Evolutionary conservation across 352 stramenopile genomes (phyloP), one percentile per base, ranked within the genome.

Genomic region (Globisporangium sylvaticum): DNA sequence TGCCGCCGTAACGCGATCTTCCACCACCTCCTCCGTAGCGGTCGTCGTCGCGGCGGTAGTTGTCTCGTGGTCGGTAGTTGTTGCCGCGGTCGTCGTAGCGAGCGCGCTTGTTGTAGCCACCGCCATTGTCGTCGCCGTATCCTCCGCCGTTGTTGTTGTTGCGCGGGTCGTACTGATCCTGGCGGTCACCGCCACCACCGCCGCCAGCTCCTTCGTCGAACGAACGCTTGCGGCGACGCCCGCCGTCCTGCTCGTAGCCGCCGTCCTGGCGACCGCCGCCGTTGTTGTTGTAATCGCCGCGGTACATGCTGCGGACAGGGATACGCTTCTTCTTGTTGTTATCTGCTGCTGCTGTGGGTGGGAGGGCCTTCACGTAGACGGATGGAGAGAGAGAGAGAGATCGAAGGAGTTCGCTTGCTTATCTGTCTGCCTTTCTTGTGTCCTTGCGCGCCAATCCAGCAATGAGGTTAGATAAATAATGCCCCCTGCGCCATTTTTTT

Each of bases 141-240:
- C 72, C 76, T 60, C 74, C 66, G 54, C 70, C 57, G 27, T 61
- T 64, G 52, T 58, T 59, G 48, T 68, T 55, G 34, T 61, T 50
- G n/a, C 63, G 63, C 39, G 63, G 54, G 27, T 68, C 63, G 54
- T 64, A 68, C 37, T 58, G 37, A 48, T 68, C 63, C n/a, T 62
- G 63, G 42, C 62, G 62, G 1, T 37, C 29, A 14, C 62, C 62
- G 4, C 61, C 24, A 12, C 31, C 67, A 42, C 74, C 69, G 15
- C 39, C 31, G 46, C 61, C 61, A 37, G 32, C 65, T 22, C 74
- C 70, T 44, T 87, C 81, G 58, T 91, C 77, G 65, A 83, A 79
- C 52, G 86, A 89, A 50, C 85, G 86, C 74, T 91, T 90, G 62
- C 76, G 72, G 20, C 76, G 79, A 4, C 81, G 70, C 15, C 53